A percentile compares a stretch with the other conserved stretches of the same genome.
Conservation (phyloP, 345 rosid species). For the Eucalyptus curtisii region DNA sequence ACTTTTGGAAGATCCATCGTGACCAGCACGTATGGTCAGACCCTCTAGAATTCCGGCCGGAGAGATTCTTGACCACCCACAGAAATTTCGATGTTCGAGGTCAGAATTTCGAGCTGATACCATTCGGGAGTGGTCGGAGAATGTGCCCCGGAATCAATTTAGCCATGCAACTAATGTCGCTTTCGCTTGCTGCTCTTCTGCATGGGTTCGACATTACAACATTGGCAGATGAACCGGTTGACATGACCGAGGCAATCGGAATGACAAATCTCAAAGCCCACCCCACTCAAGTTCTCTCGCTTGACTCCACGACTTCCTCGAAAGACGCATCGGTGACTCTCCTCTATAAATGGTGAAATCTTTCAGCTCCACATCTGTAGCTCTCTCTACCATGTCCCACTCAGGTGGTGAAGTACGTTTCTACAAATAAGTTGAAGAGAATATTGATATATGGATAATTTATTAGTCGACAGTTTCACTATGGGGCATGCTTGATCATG, state of each 20-base stretch:
- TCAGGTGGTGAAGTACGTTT: not conserved
- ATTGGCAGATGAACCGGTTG: conserved; percentile 3
- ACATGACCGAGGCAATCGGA: conserved; percentile 10
- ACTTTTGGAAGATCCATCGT: conserved; percentile 14
- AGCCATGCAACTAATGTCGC: conserved; percentile 12
- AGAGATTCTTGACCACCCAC: conserved; percentile 18
- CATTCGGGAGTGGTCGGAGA: conserved; percentile 24
- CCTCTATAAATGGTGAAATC: not conserved
- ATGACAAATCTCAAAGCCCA: conserved; percentile 8
- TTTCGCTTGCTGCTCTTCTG: conserved; percentile 13
- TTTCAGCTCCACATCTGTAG: not conserved
- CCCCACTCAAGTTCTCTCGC: conserved; percentile 7
- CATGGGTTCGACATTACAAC: conserved; percentile 16
- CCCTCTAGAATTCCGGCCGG: conserved; percentile 17
- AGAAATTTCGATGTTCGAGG: conserved; percentile 15
- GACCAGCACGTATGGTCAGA: conserved; percentile 16
- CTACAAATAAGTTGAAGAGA: not conserved
- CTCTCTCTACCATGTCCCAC: not conserved
- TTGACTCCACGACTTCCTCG: conserved; percentile 6
- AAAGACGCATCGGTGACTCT: too few relatives aligned
- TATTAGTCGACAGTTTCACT: not conserved
- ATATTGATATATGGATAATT: not conserved
- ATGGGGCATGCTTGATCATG: not conserved
- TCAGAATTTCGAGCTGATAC: conserved; percentile 15
- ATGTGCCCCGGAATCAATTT: conserved; percentile 24